These are phyloP conservation scores for Hyaloscypha bicolor DNA, from an alignment of 495 filamentous ascomycete genomes.

Conservation along the genomic window DNA sequence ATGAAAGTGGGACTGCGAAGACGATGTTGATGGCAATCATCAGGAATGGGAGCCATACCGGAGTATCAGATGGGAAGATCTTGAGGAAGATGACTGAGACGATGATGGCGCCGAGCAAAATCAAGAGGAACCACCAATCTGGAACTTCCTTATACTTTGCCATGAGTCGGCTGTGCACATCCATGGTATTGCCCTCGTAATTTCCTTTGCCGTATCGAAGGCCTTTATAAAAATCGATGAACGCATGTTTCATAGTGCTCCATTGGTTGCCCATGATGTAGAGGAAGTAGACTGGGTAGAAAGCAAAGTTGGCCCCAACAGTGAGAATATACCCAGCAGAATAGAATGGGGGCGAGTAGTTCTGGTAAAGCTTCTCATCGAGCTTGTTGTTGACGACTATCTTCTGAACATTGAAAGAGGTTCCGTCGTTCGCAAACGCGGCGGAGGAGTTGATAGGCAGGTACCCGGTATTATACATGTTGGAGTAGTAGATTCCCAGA, in stretches of 20 bases:
- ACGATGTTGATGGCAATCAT: conserved; percentile 39
- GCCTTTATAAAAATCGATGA: conserved; percentile 42
- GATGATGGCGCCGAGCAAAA: conserved; percentile 52
- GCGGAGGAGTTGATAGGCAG: conserved; percentile 57
- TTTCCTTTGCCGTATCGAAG: conserved; percentile 50
- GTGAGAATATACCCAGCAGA: conserved; percentile 60
- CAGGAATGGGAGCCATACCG: conserved; percentile 25
- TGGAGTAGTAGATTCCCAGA: conserved; percentile 54
- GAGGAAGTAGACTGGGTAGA: conserved; percentile 56
- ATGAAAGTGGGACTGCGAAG: conserved; percentile 32
- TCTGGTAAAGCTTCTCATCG: conserved; percentile 52
- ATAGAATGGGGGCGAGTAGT: conserved; percentile 64
- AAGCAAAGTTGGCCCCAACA: conserved; percentile 64
- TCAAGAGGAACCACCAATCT: conserved; percentile 62
- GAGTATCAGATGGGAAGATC: conserved; percentile 42
- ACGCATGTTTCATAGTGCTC: conserved; percentile 11
- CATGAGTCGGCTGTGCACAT: conserved; percentile 69
- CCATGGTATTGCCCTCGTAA: conserved; percentile 56
- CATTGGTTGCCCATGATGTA: conserved; percentile 60
- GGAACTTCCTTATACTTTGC: conserved; percentile 58
- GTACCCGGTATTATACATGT: conserved; percentile 51
- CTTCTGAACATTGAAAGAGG: conserved; percentile 51
- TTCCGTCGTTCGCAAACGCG: conserved; percentile 61
- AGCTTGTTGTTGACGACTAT: conserved; percentile 58
- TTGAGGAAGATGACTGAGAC: conserved; percentile 54